Conservation (phyloP, 2,329 filamentous ascomycete genomes). For the Colletotrichum gloeosporioides region DNA sequence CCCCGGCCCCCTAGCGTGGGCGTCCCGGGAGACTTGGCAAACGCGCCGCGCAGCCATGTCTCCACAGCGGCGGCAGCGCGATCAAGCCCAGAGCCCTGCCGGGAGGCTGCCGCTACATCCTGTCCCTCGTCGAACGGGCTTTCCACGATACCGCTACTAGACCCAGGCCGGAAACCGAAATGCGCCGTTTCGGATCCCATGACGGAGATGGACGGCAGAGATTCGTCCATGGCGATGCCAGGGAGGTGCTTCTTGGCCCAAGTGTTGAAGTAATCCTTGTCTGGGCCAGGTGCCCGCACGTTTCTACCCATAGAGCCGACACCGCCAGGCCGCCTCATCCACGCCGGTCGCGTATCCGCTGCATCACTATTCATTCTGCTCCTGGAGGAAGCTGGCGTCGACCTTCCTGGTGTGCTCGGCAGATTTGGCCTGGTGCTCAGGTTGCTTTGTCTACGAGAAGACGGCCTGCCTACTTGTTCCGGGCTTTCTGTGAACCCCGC, state of each 20-base stretch:
- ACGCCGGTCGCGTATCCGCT: slow-evolving; percentile 52
- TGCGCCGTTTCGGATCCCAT: slow-evolving; percentile 65
- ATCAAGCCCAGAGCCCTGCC: slow-evolving; percentile 67
- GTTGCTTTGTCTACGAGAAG: slow-evolving; percentile 49
- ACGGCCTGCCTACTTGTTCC: slow-evolving; percentile 21
- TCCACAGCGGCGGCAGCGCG: slow-evolving; percentile 88
- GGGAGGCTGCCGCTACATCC: slow-evolving; percentile 43
- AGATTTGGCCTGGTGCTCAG: slow-evolving; percentile 37
- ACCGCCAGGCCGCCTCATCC: slow-evolving; percentile 84
- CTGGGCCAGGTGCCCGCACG: slow-evolving; percentile 79
- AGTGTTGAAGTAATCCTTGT: slow-evolving; percentile 82
- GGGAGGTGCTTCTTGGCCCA: slow-evolving; percentile 86
- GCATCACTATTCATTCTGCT: slow-evolving; percentile 42
- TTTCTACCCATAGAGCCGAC: slow-evolving; percentile 81
- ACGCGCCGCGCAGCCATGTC: slow-evolving; percentile 87
- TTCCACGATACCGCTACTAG: slow-evolving; percentile 53
- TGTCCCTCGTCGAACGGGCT: slow-evolving; percentile 55
- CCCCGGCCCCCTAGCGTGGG: slow-evolving; percentile 45
- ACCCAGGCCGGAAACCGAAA: slow-evolving; percentile 54
- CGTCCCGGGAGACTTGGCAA: slow-evolving; percentile 65
- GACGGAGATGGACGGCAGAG: slow-evolving; percentile 69
- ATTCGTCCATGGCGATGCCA: slow-evolving; percentile 71
- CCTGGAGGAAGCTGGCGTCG: slow-evolving; percentile 39
- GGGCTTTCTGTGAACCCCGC: slow-evolving; percentile 11
- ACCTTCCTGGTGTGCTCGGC: slow-evolving; percentile 30